A percentile compares a stretch with the other conserved stretches of the same genome.
Evolutionary conservation across 2,329 filamentous ascomycete species (phyloP).

Genomic region (Fusarium sp.): DNA sequence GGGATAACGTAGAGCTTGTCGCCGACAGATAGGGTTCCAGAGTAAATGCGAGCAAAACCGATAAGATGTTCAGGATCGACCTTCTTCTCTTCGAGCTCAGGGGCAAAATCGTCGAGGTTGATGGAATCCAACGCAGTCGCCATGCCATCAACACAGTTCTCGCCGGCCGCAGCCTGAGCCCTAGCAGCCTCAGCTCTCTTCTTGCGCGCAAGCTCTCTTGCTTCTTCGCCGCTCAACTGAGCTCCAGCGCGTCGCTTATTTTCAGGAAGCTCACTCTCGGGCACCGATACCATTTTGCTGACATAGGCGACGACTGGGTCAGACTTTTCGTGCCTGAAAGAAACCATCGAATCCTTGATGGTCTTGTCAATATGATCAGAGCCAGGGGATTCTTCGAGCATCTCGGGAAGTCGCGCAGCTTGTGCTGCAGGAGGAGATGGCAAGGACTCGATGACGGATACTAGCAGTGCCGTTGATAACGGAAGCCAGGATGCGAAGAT

Average conservation of each 20-base stretch:
- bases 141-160: conserved; percentile 63
- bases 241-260: conserved; percentile 75
- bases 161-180: conserved; percentile 69
- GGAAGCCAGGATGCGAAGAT: conserved; percentile 92
- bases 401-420: conserved; percentile 77
- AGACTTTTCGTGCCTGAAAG: conserved; percentile 74
- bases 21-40: conserved; percentile 86
- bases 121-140: conserved; percentile 68
- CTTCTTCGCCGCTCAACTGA: conserved; percentile 86
- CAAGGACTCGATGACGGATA: conserved; percentile 92
- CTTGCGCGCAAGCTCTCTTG: conserved; percentile 83
- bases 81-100: conserved; percentile 63
- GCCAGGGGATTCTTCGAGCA: conserved; percentile 84
- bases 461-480: conserved; percentile 87
- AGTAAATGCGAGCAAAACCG: conserved; percentile 93
- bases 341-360: conserved; percentile 81
- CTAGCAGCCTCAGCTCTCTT: conserved; percentile 90
- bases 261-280: conserved; percentile 88
- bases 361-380: conserved; percentile 72
- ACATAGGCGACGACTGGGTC: conserved; percentile 92
- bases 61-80: conserved; percentile 87
- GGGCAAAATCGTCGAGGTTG: conserved; percentile 63
- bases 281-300: conserved; percentile 97
- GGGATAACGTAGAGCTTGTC: conserved; percentile 91
- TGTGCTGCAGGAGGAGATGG: conserved; percentile 86